Evolutionary conservation across 2,329 filamentous ascomycete species (phyloP), one percentile per base, ranked within the genome.

Genomic region (Ceratocystis eucalypticola): DNA sequence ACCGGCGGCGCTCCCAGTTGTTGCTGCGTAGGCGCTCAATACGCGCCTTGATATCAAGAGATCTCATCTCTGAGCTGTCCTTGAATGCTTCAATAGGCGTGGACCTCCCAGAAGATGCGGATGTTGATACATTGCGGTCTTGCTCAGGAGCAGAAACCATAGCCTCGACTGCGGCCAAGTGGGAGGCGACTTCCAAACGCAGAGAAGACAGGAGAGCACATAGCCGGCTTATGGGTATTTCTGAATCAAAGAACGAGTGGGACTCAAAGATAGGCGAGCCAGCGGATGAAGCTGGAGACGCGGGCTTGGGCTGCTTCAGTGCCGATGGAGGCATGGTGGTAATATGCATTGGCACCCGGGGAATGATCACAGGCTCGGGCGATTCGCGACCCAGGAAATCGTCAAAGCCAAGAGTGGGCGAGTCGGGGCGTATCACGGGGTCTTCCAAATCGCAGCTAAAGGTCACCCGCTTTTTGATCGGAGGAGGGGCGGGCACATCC

Each of bases 371-470:
- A 6, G 67, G 68, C 48, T 69, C 67, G 22, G 37, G 65, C 3
- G 70, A 70, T n/a, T 70, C 65, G 71, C 73, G 20, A 70, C 71
- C 63, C 68, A 68, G 65, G 44, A 68, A 74, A 69, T 80, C 79
- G 64, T 81, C 80, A 66, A 82, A 79, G 10, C 83, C 83, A 5
- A 85, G 78, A 0, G 83, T 85, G 1, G 83, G 83, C 2, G 82
- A 85, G 70, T 85, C 83, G 0, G 82, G 83, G 7, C 83, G 80
- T 68, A 83, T 77, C 41, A 79, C 74, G 22, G 80, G 80, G 70
- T 82, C 76, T 17, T 74, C 74, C 17, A 74, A 69, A 12, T 71
- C 72, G 28, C 76, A 73, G 45, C 69, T 71, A 66, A 77, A 79
- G 46, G 73, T 74, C 41, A 78, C 76, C 25, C 74, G 74, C 71